Base-by-base conservation (phyloP, 139 green algal genomes). In the Microglena sp. region DNA sequence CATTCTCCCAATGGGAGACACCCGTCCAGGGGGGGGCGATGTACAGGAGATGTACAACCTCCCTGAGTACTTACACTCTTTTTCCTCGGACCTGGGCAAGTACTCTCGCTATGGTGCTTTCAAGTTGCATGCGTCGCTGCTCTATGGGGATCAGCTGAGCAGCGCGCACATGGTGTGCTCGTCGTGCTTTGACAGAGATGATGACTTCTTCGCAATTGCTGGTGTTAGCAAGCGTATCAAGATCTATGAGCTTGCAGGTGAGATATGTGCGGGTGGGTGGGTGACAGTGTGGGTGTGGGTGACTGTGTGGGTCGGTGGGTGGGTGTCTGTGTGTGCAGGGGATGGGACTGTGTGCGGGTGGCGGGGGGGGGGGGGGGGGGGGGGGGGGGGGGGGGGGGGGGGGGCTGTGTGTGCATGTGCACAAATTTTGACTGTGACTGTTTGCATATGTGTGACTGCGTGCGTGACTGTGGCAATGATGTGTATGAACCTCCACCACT, bases 151-250 rank as follows among this genome's bases (percentile, higher is more conserved):
- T 8, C 59, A 54, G 33, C 32, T 55, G 8, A 35, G 18, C 32
- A 55, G 6, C 32, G 24, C 18, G 18, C 29, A 66, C 59, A 66
- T 66, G 59, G 59, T 66, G 34, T 96, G 82, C 45, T 82, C 72
- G 28, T 77, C 84, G 7, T 85, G 79, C 2, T 96, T 95, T 69
- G 89, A 95, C 76, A 66, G 84, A 5, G 86, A 95, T 32, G 87
- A 94, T 45, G 81, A 92, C 68, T 90, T 87, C 60, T 92, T 97
- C 56, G 92, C 92, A 0, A 91, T 89, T 2, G 91, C 87, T 5
- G 90, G 89, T 27, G 74, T 80, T 0, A 56, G 24, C 60, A 80
- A 80, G 60, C 68, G 74, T 7, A 91, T 82, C 69, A 72, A 94
- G 3, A 77, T 81, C 55, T 97, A 86, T 79, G 89, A 86, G 68